Base-by-base conservation (phyloP, 2,329 filamentous ascomycete species). In the Dothistroma pini region DNA sequence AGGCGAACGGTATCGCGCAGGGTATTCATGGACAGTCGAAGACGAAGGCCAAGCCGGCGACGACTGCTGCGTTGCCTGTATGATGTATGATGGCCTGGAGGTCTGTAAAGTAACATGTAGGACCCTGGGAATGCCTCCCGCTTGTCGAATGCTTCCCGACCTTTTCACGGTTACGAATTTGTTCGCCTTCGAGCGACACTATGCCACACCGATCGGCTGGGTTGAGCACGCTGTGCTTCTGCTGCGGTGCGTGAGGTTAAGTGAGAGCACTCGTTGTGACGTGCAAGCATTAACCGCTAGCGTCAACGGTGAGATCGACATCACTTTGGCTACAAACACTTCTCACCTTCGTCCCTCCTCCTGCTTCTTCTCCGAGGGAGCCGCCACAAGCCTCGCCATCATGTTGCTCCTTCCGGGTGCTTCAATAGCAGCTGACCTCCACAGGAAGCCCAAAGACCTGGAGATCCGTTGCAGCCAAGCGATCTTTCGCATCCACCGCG, bases 401-500 rank as follows among this genome's bases (percentile, higher is more conserved):
- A 38, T 38, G 34, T 38, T 7, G 3, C 34, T 38, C 14, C 34
- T 38, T 38, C 3, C 34, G 10, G 34, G 14, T 11, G 34, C 34
- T 16, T 11, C 34, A 11, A 38, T 16, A 38, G 14, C 10, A 11
- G 34, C 34, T 38, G 34, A 38, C 34, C 10, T 38, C 9, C 14
- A 38, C 14, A 38, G 34, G 10, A 38, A 10, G 14, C 34, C 34
- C 34, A 10, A 16, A 8, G 67, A 69, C 54, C 53, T 69, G 14
- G 53, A 63, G 32, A 57, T 69, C 35, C 29, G 47, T 5, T 68
- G 65, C 55, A 57, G 52, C 6, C 58, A 35, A 16, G 32, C 41
- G 12, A 47, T 11, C 14, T 66, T 63, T 57, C 14, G 38, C 3
- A 63, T 61, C 6, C 64, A 69, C 44, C 58, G 62, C 14, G 47